A percentile compares a stretch with the other conserved stretches of the same genome.
Evolutionary conservation across 306 rosid genomes (phyloP).

Genomic region (Benincasa hispida): DNA sequence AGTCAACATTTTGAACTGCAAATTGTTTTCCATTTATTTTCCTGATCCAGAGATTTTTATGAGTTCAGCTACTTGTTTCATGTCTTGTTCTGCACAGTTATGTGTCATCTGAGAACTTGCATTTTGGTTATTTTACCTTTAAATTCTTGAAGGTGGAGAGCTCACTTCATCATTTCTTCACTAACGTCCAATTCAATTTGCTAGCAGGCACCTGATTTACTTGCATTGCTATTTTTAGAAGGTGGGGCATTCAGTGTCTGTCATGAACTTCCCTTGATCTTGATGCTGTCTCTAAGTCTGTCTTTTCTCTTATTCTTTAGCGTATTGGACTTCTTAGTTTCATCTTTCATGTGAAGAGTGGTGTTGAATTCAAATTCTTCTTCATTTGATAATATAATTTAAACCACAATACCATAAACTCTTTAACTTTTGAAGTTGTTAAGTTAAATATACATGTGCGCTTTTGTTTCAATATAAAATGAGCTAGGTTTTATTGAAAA

Average conservation of each 20-base stretch:
- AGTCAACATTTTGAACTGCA: neutral
- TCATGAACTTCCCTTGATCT: neutral
- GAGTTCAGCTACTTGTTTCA: neutral
- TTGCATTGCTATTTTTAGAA: conserved; percentile 52
- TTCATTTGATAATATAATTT: neutral
- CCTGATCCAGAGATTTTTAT: neutral
- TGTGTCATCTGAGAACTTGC: neutral
- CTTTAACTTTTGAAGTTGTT: neutral
- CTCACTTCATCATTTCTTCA: neutral
- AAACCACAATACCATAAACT: neutral
- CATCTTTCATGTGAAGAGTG: neutral
- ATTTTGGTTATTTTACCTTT: neutral
- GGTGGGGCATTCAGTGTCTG: conserved; percentile 24
- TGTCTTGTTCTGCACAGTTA: neutral
- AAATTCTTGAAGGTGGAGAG: neutral
- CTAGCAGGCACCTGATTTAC: conserved; percentile 82
- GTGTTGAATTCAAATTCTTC: neutral
- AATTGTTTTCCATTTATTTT: neutral
- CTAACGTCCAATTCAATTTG: conserved; percentile 23
- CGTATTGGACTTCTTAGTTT: neutral
- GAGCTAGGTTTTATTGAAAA: neutral
- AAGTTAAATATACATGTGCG: neutral
- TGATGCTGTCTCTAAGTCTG: neutral
- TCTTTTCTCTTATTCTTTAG: neutral
- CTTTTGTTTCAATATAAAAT: neutral